Percentiles rank a stretch among this genome's conserved stretches.
phyloP scores from a whole-genome alignment of 2,329 filamentous ascomycete genomes.

The Pyricularia pennisetigena region DNA sequence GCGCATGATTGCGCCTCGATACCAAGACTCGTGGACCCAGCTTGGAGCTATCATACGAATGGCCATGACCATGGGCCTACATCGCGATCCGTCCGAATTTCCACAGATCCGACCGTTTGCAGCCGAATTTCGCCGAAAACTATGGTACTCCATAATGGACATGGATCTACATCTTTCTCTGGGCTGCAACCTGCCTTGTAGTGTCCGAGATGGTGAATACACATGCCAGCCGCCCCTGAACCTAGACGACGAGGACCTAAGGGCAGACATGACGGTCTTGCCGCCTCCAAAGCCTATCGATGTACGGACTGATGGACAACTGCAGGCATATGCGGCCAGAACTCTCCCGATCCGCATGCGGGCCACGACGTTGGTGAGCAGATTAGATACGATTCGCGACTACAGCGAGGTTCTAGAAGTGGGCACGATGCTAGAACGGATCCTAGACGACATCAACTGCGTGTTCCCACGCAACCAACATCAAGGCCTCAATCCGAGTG shows the following conservation, averaged over 20 bases:
- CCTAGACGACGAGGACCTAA: constrained; percentile 40
- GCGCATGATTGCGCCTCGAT: constrained; percentile 36
- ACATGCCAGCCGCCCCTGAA: constrained; percentile 43
- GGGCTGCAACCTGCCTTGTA: constrained; percentile 38
- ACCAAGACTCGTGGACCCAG: constrained; percentile 43
- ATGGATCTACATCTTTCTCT: constrained; percentile 46
- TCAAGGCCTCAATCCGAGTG: constrained; percentile 27
- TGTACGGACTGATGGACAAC: constrained; percentile 39
- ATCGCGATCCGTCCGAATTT: constrained; percentile 46
- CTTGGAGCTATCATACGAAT: constrained; percentile 45
- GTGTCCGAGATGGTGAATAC: constrained; percentile 42
- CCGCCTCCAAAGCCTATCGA: constrained; percentile 40
- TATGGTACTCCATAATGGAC: constrained; percentile 48
- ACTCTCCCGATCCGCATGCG: constrained; percentile 39
- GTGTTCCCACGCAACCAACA: constrained; percentile 33
- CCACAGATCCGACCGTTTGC: constrained; percentile 37
- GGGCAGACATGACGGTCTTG: constrained; percentile 35
- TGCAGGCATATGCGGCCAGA: constrained; percentile 42
- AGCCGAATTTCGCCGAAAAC: constrained; percentile 40
- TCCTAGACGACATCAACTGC: constrained; percentile 43
- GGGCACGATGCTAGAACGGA: constrained; percentile 41
- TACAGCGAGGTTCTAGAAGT: constrained; percentile 43
- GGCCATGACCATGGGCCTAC: constrained; percentile 50
- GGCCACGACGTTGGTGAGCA: constrained; percentile 38
- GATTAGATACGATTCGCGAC: constrained; percentile 41